A percentile compares a stretch with the other conserved stretches of the same genome.
Evolutionary conservation across 352 stramenopile species (phyloP).

Genomic region (Phytopythium montanum): DNA sequence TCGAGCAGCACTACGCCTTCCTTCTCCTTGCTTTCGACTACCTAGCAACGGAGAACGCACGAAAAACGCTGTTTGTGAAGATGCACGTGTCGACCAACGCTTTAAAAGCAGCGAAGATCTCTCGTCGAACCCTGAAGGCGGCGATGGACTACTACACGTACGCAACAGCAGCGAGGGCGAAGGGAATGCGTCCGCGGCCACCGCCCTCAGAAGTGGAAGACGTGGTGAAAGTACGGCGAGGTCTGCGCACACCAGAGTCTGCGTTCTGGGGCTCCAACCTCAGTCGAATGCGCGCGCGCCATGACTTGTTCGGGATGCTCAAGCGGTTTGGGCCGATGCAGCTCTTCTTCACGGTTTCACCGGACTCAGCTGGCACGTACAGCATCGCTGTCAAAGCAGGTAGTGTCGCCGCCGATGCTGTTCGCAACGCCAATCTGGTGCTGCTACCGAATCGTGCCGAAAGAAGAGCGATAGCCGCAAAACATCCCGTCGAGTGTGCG

Average conservation of each 20-base stretch:
- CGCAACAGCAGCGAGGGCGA: background rate
- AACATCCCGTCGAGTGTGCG: conserved; percentile 17
- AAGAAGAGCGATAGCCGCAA: conserved; percentile 10
- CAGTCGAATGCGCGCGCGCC: conserved; percentile 7
- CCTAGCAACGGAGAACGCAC: conserved; percentile 8
- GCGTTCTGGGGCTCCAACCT: conserved; percentile 20
- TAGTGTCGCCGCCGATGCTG: background rate
- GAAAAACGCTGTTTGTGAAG: conserved; percentile 14
- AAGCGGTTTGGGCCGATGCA: conserved; percentile 21
- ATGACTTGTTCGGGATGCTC: conserved; percentile 20
- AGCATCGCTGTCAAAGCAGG: conserved; percentile 13
- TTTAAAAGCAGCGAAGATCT: conserved; percentile 6
- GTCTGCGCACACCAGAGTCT: conserved; percentile 10
- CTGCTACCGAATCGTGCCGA: conserved; percentile 14
- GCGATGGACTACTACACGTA: conserved; percentile 18
- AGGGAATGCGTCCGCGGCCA: conserved; percentile 1
- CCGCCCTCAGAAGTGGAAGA: conserved; percentile 2
- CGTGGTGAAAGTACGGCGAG: conserved; percentile 17
- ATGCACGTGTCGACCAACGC: conserved; percentile 14
- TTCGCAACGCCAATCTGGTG: conserved; percentile 9
- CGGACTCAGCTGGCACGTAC: conserved; percentile 16
- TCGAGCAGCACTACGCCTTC: conserved; percentile 24
- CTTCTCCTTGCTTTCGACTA: conserved; percentile 25
- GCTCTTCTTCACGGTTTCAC: conserved; percentile 22
- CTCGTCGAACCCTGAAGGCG: conserved; percentile 3